Base-by-base conservation (phyloP, 2,329 filamentous ascomycete species). In the Trichoderma oligosporum region DNA sequence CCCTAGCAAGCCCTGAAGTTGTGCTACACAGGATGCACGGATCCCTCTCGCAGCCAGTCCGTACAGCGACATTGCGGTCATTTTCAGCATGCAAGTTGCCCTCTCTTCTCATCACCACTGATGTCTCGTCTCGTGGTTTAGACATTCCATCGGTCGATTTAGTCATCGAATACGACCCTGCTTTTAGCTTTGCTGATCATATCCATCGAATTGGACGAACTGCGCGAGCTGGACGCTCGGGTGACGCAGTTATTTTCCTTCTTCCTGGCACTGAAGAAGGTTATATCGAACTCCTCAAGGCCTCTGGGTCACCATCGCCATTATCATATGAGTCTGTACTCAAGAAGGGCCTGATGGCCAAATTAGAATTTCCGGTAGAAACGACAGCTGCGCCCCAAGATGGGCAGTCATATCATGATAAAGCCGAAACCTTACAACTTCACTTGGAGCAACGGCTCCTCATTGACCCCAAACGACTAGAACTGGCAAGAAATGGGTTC, bases 131-230 rank as follows among this genome's bases (percentile, higher is more conserved):
- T 18, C 90, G 94, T 68, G 94, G 94, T 76, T 85, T 99, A 39
- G 94, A 99, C 77, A 83, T 99, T 14, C 93, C 93, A 1, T 93
- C 94, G 49, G 90, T 99, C 51, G 94, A 99, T 70, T 80, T 97
- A 18, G 91, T 99, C 48, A 83, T 99, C 57, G 94, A 99, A 71
- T 97, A 96, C 69, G 94, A 99, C 68, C 92, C 94, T 0, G 90
- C 94, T 2, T 97, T 97, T 73, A 91, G 88, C 68, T 86, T 91
- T 22, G 89, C 92, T 60, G 94, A 99, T 71, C 94, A 99, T 71
- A 82, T 97, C 7, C 94, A 99, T 74, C 87, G 94, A 56, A 90
- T 97, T 56, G 94, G 94, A 55, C 88, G 94, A 71, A 99, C 94
- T 9, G 94, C 94, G 3, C 89, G 94, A 78, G 90, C 95, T 1